Evolutionary conservation across 345 rosid species (phyloP).

Genomic region (Gossypium herbaceum): DNA sequence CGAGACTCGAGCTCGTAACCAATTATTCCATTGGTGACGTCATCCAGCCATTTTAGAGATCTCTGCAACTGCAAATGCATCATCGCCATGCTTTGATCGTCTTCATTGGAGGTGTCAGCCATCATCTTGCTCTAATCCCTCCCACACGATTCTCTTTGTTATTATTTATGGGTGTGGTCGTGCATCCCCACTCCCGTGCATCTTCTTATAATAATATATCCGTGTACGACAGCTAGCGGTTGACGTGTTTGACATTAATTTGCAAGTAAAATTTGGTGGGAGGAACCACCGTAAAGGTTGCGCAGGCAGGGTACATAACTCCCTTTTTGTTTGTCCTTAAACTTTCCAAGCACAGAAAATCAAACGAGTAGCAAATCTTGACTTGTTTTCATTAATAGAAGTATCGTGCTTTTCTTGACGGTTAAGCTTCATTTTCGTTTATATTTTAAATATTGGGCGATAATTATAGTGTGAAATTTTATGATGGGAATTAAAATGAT

Average conservation of each 20-base stretch:
- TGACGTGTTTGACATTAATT: not conserved
- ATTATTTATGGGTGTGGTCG: not conserved
- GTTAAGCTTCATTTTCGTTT: no score
- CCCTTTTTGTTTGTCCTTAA: not conserved
- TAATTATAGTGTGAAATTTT: no score
- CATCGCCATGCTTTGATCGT: not conserved
- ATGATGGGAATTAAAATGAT: no score
- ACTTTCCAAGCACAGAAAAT: not conserved
- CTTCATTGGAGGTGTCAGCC: not conserved
- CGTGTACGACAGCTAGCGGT: not conserved
- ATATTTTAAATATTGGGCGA: no score
- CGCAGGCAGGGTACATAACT: not conserved
- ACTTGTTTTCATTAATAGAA: no score
- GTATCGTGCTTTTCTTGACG: no score
- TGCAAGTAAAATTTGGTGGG: not conserved
- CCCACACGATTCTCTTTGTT: not conserved
- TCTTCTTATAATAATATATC: not conserved
- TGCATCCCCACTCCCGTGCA: not conserved
- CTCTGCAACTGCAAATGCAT: not conserved
- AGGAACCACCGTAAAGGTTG: not conserved
- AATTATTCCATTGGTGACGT: not conserved
- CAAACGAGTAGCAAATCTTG: no score
- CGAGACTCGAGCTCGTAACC: constrained; percentile 13
- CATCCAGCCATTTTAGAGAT: constrained; percentile 11
- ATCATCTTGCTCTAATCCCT: not conserved